Conservation (phyloP, 202 grass and related monocot genomes). For the Carex sylvatica region DNA sequence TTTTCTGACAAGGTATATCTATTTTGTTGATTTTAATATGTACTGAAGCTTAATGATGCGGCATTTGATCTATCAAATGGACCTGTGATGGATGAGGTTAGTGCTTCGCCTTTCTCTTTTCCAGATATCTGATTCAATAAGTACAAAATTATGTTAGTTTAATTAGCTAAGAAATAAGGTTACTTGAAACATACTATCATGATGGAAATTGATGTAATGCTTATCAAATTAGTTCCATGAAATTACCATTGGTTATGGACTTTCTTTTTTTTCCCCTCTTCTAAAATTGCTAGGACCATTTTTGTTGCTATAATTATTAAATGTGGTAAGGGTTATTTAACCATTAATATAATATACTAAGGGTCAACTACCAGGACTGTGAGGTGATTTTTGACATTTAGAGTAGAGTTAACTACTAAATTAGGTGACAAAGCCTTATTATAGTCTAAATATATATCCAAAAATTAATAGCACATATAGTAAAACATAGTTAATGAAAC, state of each 20-base stretch:
- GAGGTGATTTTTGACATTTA: neutral
- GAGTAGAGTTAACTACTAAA: neutral
- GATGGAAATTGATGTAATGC: neutral
- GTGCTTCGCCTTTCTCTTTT: slow-evolving; percentile 13
- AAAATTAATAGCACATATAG: neutral
- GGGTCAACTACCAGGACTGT: neutral
- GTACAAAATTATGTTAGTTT: neutral
- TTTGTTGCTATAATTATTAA: neutral
- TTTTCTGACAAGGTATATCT: neutral
- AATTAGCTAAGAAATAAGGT: neutral
- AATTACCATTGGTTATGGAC: neutral
- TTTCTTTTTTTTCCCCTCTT: neutral
- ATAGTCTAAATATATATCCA: neutral
- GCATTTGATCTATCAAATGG: slow-evolving; percentile 95
- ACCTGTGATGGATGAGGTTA: slow-evolving; percentile 64
- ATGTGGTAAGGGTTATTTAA: neutral
- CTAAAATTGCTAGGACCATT: neutral
- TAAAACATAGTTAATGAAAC: neutral
- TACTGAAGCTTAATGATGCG: slow-evolving; percentile 76
- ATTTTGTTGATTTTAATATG: neutral
- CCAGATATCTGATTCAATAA: neutral
- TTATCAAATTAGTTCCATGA: neutral
- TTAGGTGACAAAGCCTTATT: neutral
- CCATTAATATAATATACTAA: neutral
- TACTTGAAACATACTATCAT: neutral